A percentile compares a stretch with the other conserved stretches of the same genome.
Conservation (phyloP, 176 grass and related monocot genomes). For the Avena atlantica region DNA sequence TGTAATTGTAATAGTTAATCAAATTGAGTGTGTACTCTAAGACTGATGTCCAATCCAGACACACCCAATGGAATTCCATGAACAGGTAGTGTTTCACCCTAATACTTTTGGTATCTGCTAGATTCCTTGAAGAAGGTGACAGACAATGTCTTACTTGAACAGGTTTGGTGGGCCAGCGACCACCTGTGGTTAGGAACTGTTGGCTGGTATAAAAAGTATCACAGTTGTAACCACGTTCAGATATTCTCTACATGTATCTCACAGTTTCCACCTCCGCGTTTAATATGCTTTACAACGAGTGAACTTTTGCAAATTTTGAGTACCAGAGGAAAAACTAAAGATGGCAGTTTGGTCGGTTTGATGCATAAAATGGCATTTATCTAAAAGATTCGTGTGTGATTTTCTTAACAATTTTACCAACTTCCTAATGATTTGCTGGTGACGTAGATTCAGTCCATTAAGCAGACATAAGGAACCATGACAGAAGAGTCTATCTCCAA, state of each 20-base stretch:
- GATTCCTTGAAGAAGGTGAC: neutral
- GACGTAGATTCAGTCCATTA: slow-evolving; percentile 17
- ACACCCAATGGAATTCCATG: neutral
- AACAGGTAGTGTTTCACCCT: neutral
- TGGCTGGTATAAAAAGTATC: neutral
- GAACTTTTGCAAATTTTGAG: slow-evolving; percentile 3
- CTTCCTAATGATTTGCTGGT: neutral
- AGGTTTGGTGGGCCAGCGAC: neutral
- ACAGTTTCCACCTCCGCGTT: neutral
- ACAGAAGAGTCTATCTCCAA: slow-evolving; percentile 13
- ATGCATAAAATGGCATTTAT: neutral
- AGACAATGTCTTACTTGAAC: neutral
- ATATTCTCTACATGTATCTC: neutral
- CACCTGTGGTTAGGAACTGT: slow-evolving; percentile 20
- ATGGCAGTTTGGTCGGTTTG: slow-evolving; percentile 7
- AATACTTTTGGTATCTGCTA: neutral
- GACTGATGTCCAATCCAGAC: slow-evolving; percentile 17
- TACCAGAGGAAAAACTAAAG: neutral
- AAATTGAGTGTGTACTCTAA: neutral
- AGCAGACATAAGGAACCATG: neutral
- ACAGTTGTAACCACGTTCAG: slow-evolving; percentile 11
- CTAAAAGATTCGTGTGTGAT: neutral
- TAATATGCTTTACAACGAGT: slow-evolving; percentile 18
- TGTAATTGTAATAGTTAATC: slow-evolving; percentile 19
- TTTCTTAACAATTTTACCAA: slow-evolving; percentile 9